Conservation (phyloP, 2,329 filamentous ascomycete genomes). For the Escovopsis sp. region DNA sequence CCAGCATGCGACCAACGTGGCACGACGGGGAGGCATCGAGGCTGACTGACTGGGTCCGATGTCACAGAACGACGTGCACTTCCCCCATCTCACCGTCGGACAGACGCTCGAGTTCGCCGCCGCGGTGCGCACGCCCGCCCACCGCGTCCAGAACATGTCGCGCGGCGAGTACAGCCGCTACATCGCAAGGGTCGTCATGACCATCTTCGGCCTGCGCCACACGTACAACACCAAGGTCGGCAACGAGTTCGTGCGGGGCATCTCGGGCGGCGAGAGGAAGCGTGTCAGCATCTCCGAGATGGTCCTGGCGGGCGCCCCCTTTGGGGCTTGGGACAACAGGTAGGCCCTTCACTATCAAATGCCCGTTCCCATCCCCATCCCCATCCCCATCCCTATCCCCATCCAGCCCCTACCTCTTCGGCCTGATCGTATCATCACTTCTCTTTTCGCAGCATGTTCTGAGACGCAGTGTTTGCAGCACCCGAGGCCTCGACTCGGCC, state of each 20-base stretch:
- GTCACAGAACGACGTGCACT: constrained; percentile 49
- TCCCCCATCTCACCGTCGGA: constrained; percentile 61
- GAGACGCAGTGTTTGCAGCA: constrained; percentile 24
- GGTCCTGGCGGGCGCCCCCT: constrained; percentile 43
- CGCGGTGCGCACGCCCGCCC: constrained; percentile 49
- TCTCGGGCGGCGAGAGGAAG: constrained; percentile 59
- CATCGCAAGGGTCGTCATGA: constrained; percentile 52
- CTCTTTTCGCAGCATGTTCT: too few species aligned
- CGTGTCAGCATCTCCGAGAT: constrained; percentile 73
- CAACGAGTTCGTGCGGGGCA: constrained; percentile 56
- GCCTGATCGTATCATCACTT: too few species aligned
- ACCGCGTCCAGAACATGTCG: constrained; percentile 46
- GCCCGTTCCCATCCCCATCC: too few species aligned
- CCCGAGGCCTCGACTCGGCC: constrained; percentile 55
- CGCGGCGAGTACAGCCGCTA: constrained; percentile 44
- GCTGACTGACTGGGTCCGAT: too few species aligned
- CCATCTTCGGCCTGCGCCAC: constrained; percentile 57
- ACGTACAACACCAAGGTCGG: constrained; percentile 61
- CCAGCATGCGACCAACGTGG: too few species aligned
- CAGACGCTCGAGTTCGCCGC: constrained; percentile 62
- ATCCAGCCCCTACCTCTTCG: too few species aligned
- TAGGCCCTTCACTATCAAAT: too few species aligned
- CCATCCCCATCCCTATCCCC: too few species aligned
- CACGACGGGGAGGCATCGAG: too few species aligned
- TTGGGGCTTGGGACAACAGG: constrained; percentile 55